Base-by-base conservation (phyloP, 805 yeast genomes). In the Zygosaccharomyces rouxii region DNA sequence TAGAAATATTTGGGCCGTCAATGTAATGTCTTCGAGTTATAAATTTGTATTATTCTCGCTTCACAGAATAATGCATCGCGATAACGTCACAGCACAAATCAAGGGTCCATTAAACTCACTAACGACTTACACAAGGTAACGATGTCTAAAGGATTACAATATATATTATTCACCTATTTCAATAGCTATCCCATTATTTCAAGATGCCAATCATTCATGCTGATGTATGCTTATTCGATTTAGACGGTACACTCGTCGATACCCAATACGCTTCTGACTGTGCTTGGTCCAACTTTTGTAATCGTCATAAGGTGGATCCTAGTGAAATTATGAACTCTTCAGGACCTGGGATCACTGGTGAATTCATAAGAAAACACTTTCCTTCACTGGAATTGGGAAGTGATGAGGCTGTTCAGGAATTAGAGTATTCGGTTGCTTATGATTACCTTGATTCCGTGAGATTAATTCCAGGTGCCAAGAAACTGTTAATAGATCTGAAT, bases 201-300 rank as follows among this genome's bases (percentile, higher is more conserved):
- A 39, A 16, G 7, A 47, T 47, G 50, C 40, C 47, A 3, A 41
- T 25, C 10, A 26, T 42, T 23, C 41, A 47, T 7, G 59, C 56
- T 23, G 58, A 56, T 40, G 44, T 53, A 10, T 57, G 60, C 48
- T 77, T 84, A 46, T 86, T 86, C 63, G 95, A 86, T 68, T 76
- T 88, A 44, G 94, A 86, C 62, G 95, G 95, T 33, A 87, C 95
- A 14, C 70, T 86, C 52, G 86, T 86, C 54, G 78, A 80, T 63
- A 83, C 94, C 28, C 84, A 89, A 37, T 78, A 76, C 38, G 86
- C 90, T 42, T 86, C 86, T 48, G 87, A 83, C 62, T 79, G 76
- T 59, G 79, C 84, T 63, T 87, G 95, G 94, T 76, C 72, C 51
- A 80, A 77, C 42, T 72, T 84, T 54, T 72, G 75, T 55, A 66